Evolutionary conservation across 805 yeast genomes (phyloP).

Genomic region (Pichia gijzeniarum): DNA sequence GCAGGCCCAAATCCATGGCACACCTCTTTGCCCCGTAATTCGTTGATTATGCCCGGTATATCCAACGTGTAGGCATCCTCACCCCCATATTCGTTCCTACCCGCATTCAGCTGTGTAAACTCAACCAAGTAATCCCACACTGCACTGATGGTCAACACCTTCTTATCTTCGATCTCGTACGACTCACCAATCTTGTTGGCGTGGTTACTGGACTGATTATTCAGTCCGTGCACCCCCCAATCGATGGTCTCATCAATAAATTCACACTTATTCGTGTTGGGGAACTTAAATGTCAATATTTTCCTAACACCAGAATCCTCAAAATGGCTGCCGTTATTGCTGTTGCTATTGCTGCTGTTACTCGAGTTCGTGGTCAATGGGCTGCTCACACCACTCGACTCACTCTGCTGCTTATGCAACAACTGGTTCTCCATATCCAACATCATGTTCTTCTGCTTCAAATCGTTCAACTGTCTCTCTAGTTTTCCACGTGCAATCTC

Average conservation of each 20-base stretch:
- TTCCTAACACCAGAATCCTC: neutral
- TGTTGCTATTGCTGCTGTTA: neutral
- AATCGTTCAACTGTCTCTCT: conserved; percentile 35
- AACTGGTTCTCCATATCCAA: conserved; percentile 58
- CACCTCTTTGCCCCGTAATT: conserved; percentile 57
- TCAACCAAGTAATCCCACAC: conserved; percentile 73
- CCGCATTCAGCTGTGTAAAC: conserved; percentile 42
- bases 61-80: too few relatives aligned
- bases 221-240: conserved; percentile 8
- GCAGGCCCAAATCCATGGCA: conserved; percentile 83
- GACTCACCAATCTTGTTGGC: conserved; percentile 15
- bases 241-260: conserved; percentile 21
- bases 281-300: conserved; percentile 17
- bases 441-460: conserved; percentile 46
- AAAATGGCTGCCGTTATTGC: neutral
- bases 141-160: conserved; percentile 64
- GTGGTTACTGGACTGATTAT: conserved; percentile 5
- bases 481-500: conserved; percentile 42
- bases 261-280: conserved; percentile 20
- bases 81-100: conserved; percentile 36
- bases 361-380: neutral
- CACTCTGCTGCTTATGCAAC: conserved; percentile 26
- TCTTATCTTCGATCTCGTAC: conserved; percentile 29
- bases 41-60: conserved; percentile 49
- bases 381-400: too few relatives aligned